Base-by-base conservation (phyloP, 2,329 filamentous ascomycete genomes). In the Pseudogymnoascus sp. region DNA sequence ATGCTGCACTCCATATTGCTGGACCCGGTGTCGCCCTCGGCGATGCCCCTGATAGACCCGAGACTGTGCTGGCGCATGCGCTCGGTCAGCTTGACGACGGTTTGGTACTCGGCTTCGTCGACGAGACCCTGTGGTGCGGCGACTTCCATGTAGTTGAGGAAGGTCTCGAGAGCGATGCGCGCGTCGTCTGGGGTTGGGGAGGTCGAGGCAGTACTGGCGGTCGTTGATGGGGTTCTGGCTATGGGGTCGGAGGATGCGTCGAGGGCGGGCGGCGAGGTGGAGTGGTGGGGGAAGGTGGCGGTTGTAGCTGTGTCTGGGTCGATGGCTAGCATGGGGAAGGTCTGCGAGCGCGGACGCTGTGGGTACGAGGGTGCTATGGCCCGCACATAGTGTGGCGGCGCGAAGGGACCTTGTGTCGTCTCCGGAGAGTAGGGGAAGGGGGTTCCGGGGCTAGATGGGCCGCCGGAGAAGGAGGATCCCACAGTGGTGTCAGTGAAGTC, bases 171-270 rank as follows among this genome's bases (percentile, higher is more conserved):
- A 1, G 93, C 93, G 61, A 86, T 83, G 40, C 90, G 84, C 3
- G 93, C 93, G 74, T 97, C 92, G 69, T 97, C 92, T 68, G 92
- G 89, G 0, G 88, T 91, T 0, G 89, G 89, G 1, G 88, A 89
- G 29, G 87, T 71, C 5, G 69, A 82, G 77, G 76, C 34, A 75
- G 74, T 37, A 75, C 68, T 40, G 74, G 73, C 39, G 72, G 72
- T 39, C 76, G 73, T 51, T 70, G 63, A 26, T 67, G 68, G 66
- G 80, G 80, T 71, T 85, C 85, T 18, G 47, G 2, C 47, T 8
- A 31, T 29, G 83, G 79, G n/a, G 80, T 82, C 21, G 81, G 71
- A 14, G 80, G 77, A 54, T 86, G 83, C n/a, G 79, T 78, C 1
- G 78, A 77, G 57, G 79, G 75, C 4, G 36, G 78, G 71, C 26